phyloP scores from a whole-genome alignment of 2,329 filamentous ascomycete species.

The Fusarium protoensiforme region DNA sequence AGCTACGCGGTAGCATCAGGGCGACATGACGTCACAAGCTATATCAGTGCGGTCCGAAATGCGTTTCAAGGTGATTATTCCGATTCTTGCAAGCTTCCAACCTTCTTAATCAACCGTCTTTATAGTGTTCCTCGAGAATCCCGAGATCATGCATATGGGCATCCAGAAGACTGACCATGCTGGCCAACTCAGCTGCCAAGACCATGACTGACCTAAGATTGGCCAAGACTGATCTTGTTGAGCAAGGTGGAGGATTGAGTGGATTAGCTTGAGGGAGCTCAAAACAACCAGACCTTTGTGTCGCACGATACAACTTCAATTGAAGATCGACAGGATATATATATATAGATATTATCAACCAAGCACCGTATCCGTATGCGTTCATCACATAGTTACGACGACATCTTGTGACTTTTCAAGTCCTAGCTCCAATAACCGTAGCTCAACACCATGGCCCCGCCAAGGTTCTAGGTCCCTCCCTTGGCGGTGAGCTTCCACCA shows the following conservation, averaged over 20 bases:
- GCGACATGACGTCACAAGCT: slow-evolving; percentile 28
- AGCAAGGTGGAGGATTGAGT: not conserved
- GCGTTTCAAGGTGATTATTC: not conserved
- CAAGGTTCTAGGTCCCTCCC: not conserved
- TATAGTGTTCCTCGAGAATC: not conserved
- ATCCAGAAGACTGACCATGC: not conserved
- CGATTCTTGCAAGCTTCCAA: not conserved
- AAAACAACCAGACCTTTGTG: not conserved
- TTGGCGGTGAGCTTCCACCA: slow-evolving; percentile 10
- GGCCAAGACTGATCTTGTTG: not conserved
- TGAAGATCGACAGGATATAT: not conserved
- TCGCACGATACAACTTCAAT: not conserved
- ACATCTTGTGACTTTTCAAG: not conserved
- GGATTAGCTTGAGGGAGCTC: not conserved
- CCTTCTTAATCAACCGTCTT: not conserved
- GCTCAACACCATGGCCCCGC: not conserved
- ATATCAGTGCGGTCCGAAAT: not conserved
- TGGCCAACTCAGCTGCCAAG: slow-evolving; percentile 3
- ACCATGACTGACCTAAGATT: not conserved
- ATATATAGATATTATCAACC: not conserved
- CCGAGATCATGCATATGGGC: not conserved
- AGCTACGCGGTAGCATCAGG: not conserved
- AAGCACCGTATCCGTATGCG: not conserved
- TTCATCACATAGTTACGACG: not conserved
- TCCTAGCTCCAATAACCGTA: not conserved